phyloP scores from a whole-genome alignment of 768 basidiomycete species.

The Tylopilus vinaceipallidus region DNA sequence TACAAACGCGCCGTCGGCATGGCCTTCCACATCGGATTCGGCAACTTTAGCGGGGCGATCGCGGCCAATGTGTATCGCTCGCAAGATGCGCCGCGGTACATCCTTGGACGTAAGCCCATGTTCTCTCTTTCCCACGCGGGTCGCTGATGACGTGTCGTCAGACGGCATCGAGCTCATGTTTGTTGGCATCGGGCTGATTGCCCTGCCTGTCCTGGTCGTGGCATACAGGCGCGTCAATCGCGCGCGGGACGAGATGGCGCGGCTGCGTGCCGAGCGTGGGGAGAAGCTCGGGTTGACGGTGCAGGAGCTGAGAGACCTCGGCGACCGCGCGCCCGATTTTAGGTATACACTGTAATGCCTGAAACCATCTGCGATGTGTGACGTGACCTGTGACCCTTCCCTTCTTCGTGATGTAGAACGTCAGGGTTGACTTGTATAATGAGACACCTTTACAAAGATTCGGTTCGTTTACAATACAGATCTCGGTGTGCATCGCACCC shows the following conservation, averaged over 20 bases:
- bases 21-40: conserved; percentile 51
- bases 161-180: conserved; percentile 69
- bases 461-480: too few species aligned
- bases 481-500: too few species aligned
- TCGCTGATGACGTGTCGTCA: conserved; percentile 18
- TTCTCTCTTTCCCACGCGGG: background rate
- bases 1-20: conserved; percentile 70
- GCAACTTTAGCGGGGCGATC: conserved; percentile 65
- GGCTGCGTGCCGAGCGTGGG: conserved; percentile 14
- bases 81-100: conserved; percentile 57
- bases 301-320: conserved; percentile 37
- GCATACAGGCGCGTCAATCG: conserved; percentile 56
- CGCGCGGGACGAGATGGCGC: conserved; percentile 39
- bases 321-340: conserved; percentile 64
- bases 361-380: background rate
- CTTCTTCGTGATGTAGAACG: too few species aligned
- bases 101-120: conserved; percentile 53
- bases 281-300: conserved; percentile 15
- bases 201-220: conserved; percentile 46
- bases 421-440: too few species aligned
- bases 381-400: too few species aligned
- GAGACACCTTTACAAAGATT: too few species aligned
- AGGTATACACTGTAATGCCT: conserved; percentile 45
- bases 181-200: conserved; percentile 59
- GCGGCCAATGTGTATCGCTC: conserved; percentile 61